These are phyloP conservation scores for Dendrocalamus sinicus DNA, from an alignment of 176 grass and related monocot species.

Conservation along the genomic window DNA sequence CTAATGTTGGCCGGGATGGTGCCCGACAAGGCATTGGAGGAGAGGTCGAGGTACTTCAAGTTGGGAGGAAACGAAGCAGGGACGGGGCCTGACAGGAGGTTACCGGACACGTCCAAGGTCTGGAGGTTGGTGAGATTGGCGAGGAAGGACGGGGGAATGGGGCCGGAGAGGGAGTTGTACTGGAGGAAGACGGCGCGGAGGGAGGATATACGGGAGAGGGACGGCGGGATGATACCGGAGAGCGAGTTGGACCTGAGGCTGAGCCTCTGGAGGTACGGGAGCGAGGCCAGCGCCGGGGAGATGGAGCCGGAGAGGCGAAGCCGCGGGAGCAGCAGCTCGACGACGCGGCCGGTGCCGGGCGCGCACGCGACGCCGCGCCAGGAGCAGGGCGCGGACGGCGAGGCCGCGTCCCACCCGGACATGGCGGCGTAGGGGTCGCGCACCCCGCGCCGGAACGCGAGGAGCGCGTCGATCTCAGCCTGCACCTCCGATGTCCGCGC, in stretches of 20 bases:
- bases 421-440: constrained; percentile 72
- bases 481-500: constrained; percentile 55
- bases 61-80: constrained; percentile 54
- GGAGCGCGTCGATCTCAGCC: constrained; percentile 74
- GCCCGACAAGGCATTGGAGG: constrained; percentile 82
- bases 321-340: constrained; percentile 79
- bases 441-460: constrained; percentile 58
- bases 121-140: constrained; percentile 80
- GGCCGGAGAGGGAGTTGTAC: constrained; percentile 77
- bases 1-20: constrained; percentile 59
- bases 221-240: constrained; percentile 64
- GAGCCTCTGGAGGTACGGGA: constrained; percentile 68
- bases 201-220: constrained; percentile 58
- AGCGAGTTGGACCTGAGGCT: constrained; percentile 87
- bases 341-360: constrained; percentile 48
- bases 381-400: constrained; percentile 69
- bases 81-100: constrained; percentile 71
- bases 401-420: constrained; percentile 61
- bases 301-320: constrained; percentile 73
- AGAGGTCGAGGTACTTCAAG: constrained; percentile 84
- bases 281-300: constrained; percentile 64
- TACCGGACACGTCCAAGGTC: constrained; percentile 71
- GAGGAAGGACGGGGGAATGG: constrained; percentile 62
- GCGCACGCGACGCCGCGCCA: constrained; percentile 85
- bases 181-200: constrained; percentile 85